Base-by-base conservation (phyloP, 495 filamentous ascomycete species). In the Articulospora tetracladia region DNA sequence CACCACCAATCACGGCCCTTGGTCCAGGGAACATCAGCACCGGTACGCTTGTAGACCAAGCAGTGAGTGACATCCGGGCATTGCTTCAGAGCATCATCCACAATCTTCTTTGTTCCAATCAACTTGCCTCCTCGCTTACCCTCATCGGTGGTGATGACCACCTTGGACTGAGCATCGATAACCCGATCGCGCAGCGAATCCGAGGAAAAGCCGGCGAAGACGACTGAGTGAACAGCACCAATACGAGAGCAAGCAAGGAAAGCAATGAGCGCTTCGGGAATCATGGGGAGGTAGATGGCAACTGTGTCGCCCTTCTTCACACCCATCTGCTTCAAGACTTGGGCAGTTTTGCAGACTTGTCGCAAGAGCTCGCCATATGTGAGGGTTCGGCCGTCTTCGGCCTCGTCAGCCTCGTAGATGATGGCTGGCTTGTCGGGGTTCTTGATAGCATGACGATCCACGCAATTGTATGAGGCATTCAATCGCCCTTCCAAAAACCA, bases 71-170 rank as follows among this genome's bases (percentile, higher is more conserved):
- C 91, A 66, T 93, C 90, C 24, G 95, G 94, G 76, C 93, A 97
- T 77, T 97, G 91, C 80, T 94, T 96, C 53, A 99, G 83, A 46
- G 94, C 94, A 73, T 98, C 95, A 68, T 99, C 94, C 56, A 98
- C 94, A 72, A 99, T 98, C 80, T 94, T 94, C 86, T 99, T 98
- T 58, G 95, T 98, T 53, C 92, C 92, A 68, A 99, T 98, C 63
- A 96, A 75, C 81, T 98, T 99, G 59, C 94, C 94, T 70, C 95
- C 94, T 67, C 95, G 89, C 83, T 93, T 96, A 66, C 94, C 95
- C 81, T 98, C 95, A 71, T 98, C 94, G 20, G 91, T 88, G 34
- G 95, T 98, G 68, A 99, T 96, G 70, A 97, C 89, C 34, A 98
- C 89, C 74, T 86, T 93, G 68, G 88, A 93, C 51, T 89, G 73